These are phyloP conservation scores for Hypomyces perniciosus DNA, from an alignment of 2,329 filamentous ascomycete genomes.

Conservation along the genomic window DNA sequence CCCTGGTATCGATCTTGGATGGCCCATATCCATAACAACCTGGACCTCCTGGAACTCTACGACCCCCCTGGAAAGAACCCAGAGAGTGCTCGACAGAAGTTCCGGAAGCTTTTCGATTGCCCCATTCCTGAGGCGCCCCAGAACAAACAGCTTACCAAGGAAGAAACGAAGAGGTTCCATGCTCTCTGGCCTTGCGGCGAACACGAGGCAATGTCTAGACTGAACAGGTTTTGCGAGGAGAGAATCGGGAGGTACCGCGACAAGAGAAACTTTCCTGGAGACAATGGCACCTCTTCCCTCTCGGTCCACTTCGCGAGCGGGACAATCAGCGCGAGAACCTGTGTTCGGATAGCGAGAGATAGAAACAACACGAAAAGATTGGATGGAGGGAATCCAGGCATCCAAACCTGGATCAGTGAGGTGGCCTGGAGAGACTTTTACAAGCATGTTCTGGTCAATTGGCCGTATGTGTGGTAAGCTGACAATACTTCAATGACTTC, in stretches of 20 bases:
- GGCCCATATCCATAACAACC: constrained; percentile 63
- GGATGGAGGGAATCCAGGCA: constrained; percentile 59
- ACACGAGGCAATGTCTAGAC: constrained; percentile 58
- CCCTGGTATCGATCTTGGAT: constrained; percentile 80
- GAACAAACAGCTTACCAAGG: constrained; percentile 54
- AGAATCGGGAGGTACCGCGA: constrained; percentile 57
- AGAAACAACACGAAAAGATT: constrained; percentile 59
- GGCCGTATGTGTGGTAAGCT: constrained; percentile 71
- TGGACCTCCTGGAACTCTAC: constrained; percentile 57
- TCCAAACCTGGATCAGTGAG: constrained; percentile 71
- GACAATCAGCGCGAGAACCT: constrained; percentile 62
- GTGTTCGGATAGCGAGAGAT: constrained; percentile 56
- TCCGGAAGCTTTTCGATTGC: constrained; percentile 52
- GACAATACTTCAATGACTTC: not conserved
- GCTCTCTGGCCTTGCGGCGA: constrained; percentile 70
- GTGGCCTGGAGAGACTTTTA: constrained; percentile 87
- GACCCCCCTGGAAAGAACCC: constrained; percentile 40
- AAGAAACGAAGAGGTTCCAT: constrained; percentile 52
- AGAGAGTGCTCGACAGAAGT: constrained; percentile 33
- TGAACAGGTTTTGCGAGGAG: constrained; percentile 62
- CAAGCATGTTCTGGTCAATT: constrained; percentile 75
- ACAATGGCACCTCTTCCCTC: constrained; percentile 58
- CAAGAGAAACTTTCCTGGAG: constrained; percentile 59
- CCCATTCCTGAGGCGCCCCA: constrained; percentile 56
- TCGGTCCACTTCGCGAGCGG: constrained; percentile 68